Base-by-base conservation (phyloP, 768 basidiomycete genomes). In the Pisolithus albus region DNA sequence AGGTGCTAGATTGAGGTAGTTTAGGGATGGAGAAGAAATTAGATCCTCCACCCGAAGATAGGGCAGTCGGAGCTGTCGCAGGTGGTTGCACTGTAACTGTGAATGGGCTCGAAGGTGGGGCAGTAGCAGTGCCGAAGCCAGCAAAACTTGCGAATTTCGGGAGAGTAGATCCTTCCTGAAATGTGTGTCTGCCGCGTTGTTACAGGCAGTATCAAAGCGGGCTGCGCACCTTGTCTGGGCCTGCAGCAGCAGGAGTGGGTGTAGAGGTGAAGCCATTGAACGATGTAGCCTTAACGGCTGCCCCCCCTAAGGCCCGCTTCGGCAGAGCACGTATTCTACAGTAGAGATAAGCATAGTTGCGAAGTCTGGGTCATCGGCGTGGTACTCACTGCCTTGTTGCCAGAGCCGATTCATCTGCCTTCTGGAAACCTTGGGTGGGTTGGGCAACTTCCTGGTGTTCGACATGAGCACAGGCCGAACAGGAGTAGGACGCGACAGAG, bases 291-390 rank as follows among this genome's bases (percentile, higher is more conserved):
- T 48, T 63, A 18, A 50, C 53, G 51, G 59, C 54, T 38, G 61
- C 57, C 32, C 54, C 46, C 38, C 50, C 52, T 40, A 61, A 59
- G 16, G 59, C 72, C 58, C 77, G 75, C 57, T 80, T 83, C 0
- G 87, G 87, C 24, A 89, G 68, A 23, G 67, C 79, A 47, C 77
- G 78, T 64, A 89, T 88, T 61, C 87, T 89, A 48, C 15, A 28
- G 54, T 28, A 44, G 47, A 19, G 50, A 67, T 34, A 59, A 52
- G 44, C 18, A 50, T 40, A 34, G 37, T 30, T 13, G 49, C 7
- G 16, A 34, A 16, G 44, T 19, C 37, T 28, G 24, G 39, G 30
- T 30, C 7, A 7, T 30, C 30, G 9, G 37, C 36, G n/a, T 16
- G 46, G 50, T 32, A 68, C 83, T 43, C 60, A 88, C 86, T 70